A percentile compares a stretch with the other conserved stretches of the same genome.
Conservation (phyloP, 148 eudicot species). For the Camellia lanceoleosa region DNA sequence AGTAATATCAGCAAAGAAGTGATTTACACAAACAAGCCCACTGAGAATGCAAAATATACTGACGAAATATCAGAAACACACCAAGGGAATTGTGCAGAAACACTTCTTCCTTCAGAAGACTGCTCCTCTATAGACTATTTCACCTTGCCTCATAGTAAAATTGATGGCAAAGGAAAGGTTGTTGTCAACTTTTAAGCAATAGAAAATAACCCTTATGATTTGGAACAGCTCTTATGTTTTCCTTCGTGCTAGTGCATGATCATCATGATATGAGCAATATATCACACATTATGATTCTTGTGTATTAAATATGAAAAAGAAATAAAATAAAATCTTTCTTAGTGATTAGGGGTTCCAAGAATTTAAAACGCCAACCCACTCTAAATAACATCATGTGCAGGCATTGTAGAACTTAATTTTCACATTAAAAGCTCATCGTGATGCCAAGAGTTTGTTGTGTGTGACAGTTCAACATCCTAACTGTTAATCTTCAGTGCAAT, state of each 20-base stretch:
- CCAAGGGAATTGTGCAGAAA: slow-evolving; percentile 6
- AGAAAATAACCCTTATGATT: not conserved
- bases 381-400: too few species aligned
- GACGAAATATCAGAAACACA: not conserved
- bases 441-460: too few species aligned
- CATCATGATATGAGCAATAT: not conserved
- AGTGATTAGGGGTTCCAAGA: too few species aligned
- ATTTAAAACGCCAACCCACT: too few species aligned
- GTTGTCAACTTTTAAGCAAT: not conserved
- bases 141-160: not conserved
- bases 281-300: too few species aligned
- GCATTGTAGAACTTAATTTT: too few species aligned
- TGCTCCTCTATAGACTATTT: not conserved
- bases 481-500: too few species aligned
- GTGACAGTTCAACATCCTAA: too few species aligned
- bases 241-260: not conserved
- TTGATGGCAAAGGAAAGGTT: not conserved
- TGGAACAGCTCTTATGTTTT: not conserved
- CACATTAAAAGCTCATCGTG: too few species aligned
- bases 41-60: not conserved
- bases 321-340: too few species aligned
- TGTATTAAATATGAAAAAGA: too few species aligned
- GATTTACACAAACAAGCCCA: not conserved
- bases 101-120: slow-evolving; percentile 15
- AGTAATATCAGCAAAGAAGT: slow-evolving; percentile 8